A percentile compares a stretch with the other conserved stretches of the same genome.
phyloP scores from a whole-genome alignment of 2,329 filamentous ascomycete genomes.

The Colletotrichum destructivum region DNA sequence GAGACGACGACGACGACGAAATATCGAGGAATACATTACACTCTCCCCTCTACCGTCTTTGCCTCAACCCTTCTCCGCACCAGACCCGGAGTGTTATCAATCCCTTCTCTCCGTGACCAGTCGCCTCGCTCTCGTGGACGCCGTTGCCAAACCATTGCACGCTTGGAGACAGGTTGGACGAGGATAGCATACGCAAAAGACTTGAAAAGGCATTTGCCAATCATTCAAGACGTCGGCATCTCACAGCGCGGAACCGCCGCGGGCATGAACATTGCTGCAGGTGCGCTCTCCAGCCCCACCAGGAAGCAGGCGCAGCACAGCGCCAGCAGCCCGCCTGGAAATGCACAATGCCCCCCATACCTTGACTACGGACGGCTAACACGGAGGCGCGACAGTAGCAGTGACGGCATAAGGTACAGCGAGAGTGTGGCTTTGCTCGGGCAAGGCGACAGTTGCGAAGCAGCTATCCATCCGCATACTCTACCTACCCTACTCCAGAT shows the following conservation, averaged over 20 bases:
- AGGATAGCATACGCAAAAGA: not conserved
- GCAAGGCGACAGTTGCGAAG: slow-evolving; percentile 25
- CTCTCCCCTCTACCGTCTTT: not conserved
- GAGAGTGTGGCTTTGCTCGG: slow-evolving; percentile 41
- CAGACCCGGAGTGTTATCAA: slow-evolving; percentile 15
- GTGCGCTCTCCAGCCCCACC: slow-evolving; percentile 38
- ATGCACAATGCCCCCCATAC: not conserved
- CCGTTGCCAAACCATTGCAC: not conserved
- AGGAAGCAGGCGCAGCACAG: slow-evolving; percentile 41
- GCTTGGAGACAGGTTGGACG: not conserved
- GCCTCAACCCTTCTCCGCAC: not conserved
- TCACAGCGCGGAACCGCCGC: slow-evolving; percentile 34
- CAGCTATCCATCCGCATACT: slow-evolving; percentile 10
- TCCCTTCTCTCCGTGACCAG: not conserved
- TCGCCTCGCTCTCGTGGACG: slow-evolving; percentile 1
- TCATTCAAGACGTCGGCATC: slow-evolving; percentile 10
- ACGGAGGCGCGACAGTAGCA: slow-evolving; percentile 19
- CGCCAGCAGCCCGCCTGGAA: slow-evolving; percentile 17
- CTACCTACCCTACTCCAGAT: too few relatives aligned
- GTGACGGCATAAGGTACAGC: slow-evolving; percentile 36
- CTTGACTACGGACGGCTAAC: slow-evolving; percentile 34
- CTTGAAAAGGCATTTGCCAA: slow-evolving; percentile 16
- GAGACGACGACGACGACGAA: slow-evolving; percentile 18
- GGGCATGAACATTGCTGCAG: slow-evolving; percentile 42
- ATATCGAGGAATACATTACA: slow-evolving; percentile 20